Evolutionary conservation across 2,329 filamentous ascomycete genomes (phyloP), one percentile per base, ranked within the genome.

Genomic region (Pseudopyrenochaeta lycopersici): DNA sequence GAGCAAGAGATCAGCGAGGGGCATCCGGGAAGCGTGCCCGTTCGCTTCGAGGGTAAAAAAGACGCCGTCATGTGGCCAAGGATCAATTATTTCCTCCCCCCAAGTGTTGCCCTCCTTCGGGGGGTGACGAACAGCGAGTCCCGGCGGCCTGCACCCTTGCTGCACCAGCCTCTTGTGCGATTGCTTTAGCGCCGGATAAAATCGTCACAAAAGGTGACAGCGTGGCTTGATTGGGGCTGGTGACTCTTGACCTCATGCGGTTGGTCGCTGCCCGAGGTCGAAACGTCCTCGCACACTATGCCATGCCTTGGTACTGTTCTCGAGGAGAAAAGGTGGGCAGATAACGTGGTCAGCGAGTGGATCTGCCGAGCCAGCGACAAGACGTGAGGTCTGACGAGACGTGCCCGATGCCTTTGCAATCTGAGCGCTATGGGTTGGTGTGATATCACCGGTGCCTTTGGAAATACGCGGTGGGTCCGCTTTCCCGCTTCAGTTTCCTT

Each of bases 191-290:
- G 56, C 49, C 62, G 62, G 62, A 54, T 64, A 64, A 64, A 62
- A 38, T 62, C 59, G 50, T 60, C 57, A 51, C 46, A 52, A 54
- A 50, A 18, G 27, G 50, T 62, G 58, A 64, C 64, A 64, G 65
- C 65, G 62, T 67, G 65, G 64, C 65, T 68, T 62, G 56, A 62
- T 61, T 66, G 66, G 59, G 64, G 66, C 64, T 69, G 63, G 63
- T 66, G 66, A 53, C 56, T 55, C 66, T 65, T 62, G 54, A 40
- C 60, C 46, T 56, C 30, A 58, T 60, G 23, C 54, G 47, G 54
- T 58, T 58, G 55, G 51, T 52, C 41, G 29, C 29, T 27, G 11
- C 41, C 60, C 51, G 54, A 52, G 40, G 36, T 50, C 30, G 45
- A 36, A 52, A 59, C 42, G 46, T 62, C 42, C 42, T 64, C 44